A percentile compares a stretch with the other conserved stretches of the same genome.
These are phyloP conservation scores for Aspergillus kassunensis DNA, from an alignment of 495 filamentous ascomycete species.

Conservation along the genomic window DNA sequence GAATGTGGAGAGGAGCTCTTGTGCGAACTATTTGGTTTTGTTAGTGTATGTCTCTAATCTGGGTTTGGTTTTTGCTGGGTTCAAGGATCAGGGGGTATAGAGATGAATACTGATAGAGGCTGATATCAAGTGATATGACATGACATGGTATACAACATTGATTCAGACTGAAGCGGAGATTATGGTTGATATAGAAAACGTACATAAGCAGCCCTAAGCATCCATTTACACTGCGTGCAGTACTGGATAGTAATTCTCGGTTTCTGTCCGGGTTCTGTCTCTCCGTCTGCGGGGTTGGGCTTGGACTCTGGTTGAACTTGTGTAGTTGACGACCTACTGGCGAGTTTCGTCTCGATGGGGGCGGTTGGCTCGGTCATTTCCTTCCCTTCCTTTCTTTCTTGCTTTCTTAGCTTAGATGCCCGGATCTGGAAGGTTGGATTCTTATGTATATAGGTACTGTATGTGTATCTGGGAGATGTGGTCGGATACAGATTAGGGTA, in stretches of 20 bases:
- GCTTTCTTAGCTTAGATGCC: too few species aligned
- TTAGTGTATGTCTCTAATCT: neutral
- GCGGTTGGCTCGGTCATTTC: neutral
- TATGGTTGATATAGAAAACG: conserved; percentile 29
- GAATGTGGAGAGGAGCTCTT: conserved; percentile 98
- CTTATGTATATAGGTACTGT: too few species aligned
- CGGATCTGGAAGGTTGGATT: too few species aligned
- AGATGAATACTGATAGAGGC: too few species aligned
- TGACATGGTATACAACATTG: too few species aligned
- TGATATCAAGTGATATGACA: too few species aligned
- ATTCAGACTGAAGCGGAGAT: too few species aligned
- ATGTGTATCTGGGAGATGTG: too few species aligned
- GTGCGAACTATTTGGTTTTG: conserved; percentile 58
- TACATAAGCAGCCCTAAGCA: conserved; percentile 81
- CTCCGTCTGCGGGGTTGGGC: conserved; percentile 18
- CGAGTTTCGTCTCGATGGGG: conserved; percentile 6
- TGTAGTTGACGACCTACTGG: conserved; percentile 2
- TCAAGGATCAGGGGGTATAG: too few species aligned
- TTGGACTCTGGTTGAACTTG: neutral
- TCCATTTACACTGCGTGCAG: conserved; percentile 89
- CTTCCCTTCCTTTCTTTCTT: neutral
- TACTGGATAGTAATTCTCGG: conserved; percentile 70
- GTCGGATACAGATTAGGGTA: too few species aligned
- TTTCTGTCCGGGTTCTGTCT: conserved; percentile 24
- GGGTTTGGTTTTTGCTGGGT: too few species aligned